These are phyloP conservation scores for Apiospora hydei DNA, from an alignment of 2,329 filamentous ascomycete species.

Conservation along the genomic window DNA sequence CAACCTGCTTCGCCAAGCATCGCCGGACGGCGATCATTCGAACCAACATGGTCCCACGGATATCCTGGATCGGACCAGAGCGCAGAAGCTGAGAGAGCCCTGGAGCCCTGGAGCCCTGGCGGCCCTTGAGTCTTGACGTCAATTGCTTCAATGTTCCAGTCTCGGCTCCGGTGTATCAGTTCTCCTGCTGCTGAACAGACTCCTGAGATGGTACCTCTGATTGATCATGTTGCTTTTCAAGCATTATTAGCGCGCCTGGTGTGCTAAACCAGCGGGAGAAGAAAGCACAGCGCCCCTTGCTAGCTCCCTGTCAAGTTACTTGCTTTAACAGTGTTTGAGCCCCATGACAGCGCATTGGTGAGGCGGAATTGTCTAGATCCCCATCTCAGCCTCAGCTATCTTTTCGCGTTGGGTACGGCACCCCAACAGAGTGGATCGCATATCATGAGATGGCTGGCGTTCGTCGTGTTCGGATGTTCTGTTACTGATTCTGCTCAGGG, in stretches of 20 bases:
- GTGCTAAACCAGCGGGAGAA: slow-evolving; percentile 12
- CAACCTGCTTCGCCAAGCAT: slow-evolving; percentile 17
- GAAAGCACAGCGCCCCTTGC: slow-evolving; percentile 8
- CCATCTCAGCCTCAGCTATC: slow-evolving; percentile 20
- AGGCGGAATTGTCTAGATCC: slow-evolving; percentile 15
- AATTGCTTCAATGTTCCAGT: background rate
- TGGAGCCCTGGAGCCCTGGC: no score
- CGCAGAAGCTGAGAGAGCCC: background rate
- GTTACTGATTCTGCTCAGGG: slow-evolving; percentile 1
- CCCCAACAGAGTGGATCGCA: slow-evolving; percentile 13
- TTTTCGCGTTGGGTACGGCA: background rate
- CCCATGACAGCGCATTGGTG: slow-evolving; percentile 14
- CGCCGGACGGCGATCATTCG: slow-evolving; percentile 17
- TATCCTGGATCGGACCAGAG: background rate
- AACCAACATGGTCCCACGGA: slow-evolving; percentile 10
- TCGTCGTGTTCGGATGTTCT: slow-evolving; percentile 11
- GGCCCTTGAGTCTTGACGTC: background rate
- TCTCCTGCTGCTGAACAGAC: background rate
- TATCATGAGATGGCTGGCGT: slow-evolving; percentile 12
- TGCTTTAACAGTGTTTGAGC: slow-evolving; percentile 19
- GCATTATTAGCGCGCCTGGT: slow-evolving; percentile 7
- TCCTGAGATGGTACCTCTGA: background rate
- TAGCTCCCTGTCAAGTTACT: slow-evolving; percentile 17
- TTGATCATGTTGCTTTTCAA: slow-evolving; percentile 6
- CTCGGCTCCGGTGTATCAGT: background rate